A percentile compares a stretch with the other conserved stretches of the same genome.
Conservation (phyloP, 192 early-diverging fungal species). For the Coemansia sp. region DNA sequence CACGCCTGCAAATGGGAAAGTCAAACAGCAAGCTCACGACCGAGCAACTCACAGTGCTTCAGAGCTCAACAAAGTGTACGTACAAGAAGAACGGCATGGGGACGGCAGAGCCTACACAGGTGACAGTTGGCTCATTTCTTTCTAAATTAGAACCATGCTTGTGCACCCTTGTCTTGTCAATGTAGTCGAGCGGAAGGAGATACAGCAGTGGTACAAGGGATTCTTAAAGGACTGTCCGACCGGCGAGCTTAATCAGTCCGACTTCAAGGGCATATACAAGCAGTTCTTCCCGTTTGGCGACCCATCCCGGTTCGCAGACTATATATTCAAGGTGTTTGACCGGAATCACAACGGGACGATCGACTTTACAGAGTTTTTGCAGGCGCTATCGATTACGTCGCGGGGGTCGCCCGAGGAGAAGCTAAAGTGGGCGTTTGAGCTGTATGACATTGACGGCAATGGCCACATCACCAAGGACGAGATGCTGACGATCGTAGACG, state of each 20-base stretch:
- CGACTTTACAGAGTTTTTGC: slow-evolving; percentile 92
- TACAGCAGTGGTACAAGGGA: slow-evolving; percentile 96
- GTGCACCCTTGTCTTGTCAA: neutral
- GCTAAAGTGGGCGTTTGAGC: slow-evolving; percentile 82
- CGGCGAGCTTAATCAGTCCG: slow-evolving; percentile 79
- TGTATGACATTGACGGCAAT: slow-evolving; percentile 93
- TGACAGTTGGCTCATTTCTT: neutral
- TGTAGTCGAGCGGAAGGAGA: slow-evolving; percentile 87
- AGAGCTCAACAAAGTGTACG: slow-evolving; percentile 83
- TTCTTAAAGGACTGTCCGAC: slow-evolving; percentile 92
- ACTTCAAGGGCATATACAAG: slow-evolving; percentile 94
- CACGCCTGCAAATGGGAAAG: slow-evolving; percentile 69
- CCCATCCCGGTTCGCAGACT: slow-evolving; percentile 84
- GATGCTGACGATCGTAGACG: slow-evolving; percentile 91
- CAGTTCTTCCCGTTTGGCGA: slow-evolving; percentile 98
- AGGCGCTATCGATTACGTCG: slow-evolving; percentile 82
- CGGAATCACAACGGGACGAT: slow-evolving; percentile 86
- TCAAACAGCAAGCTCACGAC: slow-evolving; percentile 80
- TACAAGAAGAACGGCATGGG: slow-evolving; percentile 4
- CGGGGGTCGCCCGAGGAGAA: slow-evolving; percentile 85
- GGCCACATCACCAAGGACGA: slow-evolving; percentile 85
- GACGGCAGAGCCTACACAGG: neutral
- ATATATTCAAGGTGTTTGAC: slow-evolving; percentile 93
- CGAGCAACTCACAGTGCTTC: slow-evolving; percentile 79
- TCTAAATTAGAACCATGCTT: slow-evolving; percentile 1